Conservation (phyloP, 2,329 filamentous ascomycete genomes). For the Phaeosphaeriaceae sp. region DNA sequence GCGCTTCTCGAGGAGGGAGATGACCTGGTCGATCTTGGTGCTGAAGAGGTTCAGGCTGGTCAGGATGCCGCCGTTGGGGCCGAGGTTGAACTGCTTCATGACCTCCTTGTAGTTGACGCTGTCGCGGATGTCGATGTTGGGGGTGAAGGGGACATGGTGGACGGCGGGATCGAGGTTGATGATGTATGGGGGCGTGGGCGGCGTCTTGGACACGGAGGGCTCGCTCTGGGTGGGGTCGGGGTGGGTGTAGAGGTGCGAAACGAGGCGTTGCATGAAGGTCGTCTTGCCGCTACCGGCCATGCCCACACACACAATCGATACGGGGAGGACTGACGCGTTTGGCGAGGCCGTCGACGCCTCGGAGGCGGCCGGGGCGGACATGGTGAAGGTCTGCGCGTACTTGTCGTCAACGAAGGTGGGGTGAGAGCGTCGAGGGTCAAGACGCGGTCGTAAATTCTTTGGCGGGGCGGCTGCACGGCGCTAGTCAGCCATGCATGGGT, state of each 20-base stretch:
- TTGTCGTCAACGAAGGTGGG: background rate
- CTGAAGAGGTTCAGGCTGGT: conserved; percentile 96
- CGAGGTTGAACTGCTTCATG: conserved; percentile 98
- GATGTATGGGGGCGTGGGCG: conserved; percentile 78
- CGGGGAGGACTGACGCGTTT: conserved; percentile 55
- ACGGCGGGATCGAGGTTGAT: conserved; percentile 98
- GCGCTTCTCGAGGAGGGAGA: conserved; percentile 88
- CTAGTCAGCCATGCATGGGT: conserved; percentile 33
- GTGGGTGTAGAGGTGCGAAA: conserved; percentile 85
- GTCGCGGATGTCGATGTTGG: conserved; percentile 98
- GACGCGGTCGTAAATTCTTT: conserved; percentile 39
- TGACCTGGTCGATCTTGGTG: conserved; percentile 96
- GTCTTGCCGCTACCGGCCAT: conserved; percentile 99
- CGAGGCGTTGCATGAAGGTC: conserved; percentile 99
- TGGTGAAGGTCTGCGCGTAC: conserved; percentile 29
- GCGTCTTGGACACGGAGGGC: conserved; percentile 37
- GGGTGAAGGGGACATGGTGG: conserved; percentile 88
- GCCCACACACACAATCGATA: conserved; percentile 90
- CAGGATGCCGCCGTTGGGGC: conserved; percentile 94
- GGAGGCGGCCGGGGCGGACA: conserved; percentile 48
- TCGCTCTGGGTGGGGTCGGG: conserved; percentile 57
- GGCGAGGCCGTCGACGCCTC: conserved; percentile 19
- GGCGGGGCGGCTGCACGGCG: conserved; percentile 33
- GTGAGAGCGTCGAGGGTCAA: conserved; percentile 1
- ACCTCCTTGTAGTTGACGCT: conserved; percentile 99